Evolutionary conservation across 345 rosid genomes (phyloP), one percentile per base, ranked within the genome.

Genomic region (Pseudoturritis turrita): DNA sequence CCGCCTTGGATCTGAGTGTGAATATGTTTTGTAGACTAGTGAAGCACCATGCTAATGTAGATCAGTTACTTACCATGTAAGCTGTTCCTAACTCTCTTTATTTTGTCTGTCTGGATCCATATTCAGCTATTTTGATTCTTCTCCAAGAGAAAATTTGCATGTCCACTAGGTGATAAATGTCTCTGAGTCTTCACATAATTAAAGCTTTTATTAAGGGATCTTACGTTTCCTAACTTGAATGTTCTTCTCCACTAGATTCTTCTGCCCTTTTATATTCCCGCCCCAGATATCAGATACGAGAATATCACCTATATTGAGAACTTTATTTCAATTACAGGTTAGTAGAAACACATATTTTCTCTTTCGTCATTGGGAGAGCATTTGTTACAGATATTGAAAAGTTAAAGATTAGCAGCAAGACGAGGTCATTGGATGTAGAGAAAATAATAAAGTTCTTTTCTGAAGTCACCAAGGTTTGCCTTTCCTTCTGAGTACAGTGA

Each of bases 321-420:
- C 61, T 78, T 67, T 70, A 18, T 59, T 29, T 78, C 72, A 61
- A 64, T 80, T 62, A 52, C 96, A 94, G 99, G 91, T 86, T 94
- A 88, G 99, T 88, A 64, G 99, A 94, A 83, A 88, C 96, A 74
- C 99, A 94, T 54, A 80, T 94, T 73, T 94, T 91, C 87, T 89
- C 91, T 52, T 94, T 94, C 73, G 97, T 91, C 72, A 88, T 89
- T 80, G 99, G 97, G 84, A 81, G 99, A 88, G 99, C 99, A 50
- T 95, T 91, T 85, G 99, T 91, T 69, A 87, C 97, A 21, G 93
- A 91, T 79, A 82, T 91, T 62, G 97, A 89, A 72, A 95, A 89
- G 83, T 84, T 91, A 78, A 95, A 91, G 78, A 84, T 91, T 73
- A 73, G 96, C 80, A 89, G 89, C 86, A 89, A 87, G 86, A 81